Conservation (phyloP, 805 yeast genomes). For the Metschnikowia baotianmanensis region DNA sequence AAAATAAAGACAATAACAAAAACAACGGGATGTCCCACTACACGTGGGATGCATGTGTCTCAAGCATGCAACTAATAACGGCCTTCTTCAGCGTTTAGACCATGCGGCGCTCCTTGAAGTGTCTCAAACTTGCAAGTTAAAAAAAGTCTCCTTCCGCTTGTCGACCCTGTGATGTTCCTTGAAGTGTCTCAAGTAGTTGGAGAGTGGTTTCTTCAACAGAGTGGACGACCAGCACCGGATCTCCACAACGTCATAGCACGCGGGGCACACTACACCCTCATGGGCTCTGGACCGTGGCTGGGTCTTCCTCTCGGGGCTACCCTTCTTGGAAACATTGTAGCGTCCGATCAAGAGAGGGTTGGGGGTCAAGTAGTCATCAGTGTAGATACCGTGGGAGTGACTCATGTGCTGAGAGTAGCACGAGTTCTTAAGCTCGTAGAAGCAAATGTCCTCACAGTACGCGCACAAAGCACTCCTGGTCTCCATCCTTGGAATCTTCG, state of each 20-base stretch:
- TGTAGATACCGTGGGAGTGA: constrained; percentile 32
- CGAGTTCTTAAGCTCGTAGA: constrained; percentile 32
- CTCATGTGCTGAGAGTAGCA: constrained; percentile 36
- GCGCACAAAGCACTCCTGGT: constrained; percentile 37
- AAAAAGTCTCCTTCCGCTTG: too few relatives aligned
- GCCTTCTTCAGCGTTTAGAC: too few relatives aligned
- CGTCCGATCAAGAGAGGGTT: constrained; percentile 24
- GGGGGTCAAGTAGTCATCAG: constrained; percentile 30
- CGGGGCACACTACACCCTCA: constrained; percentile 31
- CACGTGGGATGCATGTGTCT: too few relatives aligned
- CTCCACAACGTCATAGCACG: constrained; percentile 25
- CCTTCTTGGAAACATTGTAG: constrained; percentile 22
- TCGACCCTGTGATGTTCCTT: constrained; percentile 14
- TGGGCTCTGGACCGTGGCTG: constrained; percentile 22
- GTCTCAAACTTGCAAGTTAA: too few relatives aligned
- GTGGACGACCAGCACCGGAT: constrained; percentile 20
- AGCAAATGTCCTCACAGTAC: constrained; percentile 28
- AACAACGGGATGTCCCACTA: too few relatives aligned
- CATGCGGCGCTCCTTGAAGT: constrained; percentile 17
- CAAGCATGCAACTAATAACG: too few relatives aligned
- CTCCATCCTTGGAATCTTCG: constrained; percentile 9
- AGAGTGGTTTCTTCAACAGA: constrained; percentile 16
- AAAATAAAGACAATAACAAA: too few relatives aligned
- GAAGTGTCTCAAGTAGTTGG: constrained; percentile 20
- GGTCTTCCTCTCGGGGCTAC: constrained; percentile 20